These are phyloP conservation scores for Biscogniauxia marginata DNA, from an alignment of 2,329 filamentous ascomycete genomes.

Conservation along the genomic window DNA sequence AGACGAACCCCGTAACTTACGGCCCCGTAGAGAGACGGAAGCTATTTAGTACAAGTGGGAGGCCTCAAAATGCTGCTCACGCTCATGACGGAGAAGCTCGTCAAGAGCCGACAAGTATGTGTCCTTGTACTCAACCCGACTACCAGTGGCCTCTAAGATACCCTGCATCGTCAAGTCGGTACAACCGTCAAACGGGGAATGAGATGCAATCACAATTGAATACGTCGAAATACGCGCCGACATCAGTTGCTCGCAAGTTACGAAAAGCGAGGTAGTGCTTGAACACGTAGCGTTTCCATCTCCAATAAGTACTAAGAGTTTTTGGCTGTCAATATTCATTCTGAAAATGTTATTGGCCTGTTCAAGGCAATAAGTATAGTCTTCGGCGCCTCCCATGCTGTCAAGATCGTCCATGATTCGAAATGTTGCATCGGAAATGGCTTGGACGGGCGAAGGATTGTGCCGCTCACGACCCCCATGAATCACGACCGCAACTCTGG, in stretches of 20 bases:
- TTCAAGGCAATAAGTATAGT: slow-evolving; percentile 10
- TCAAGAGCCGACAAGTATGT: slow-evolving; percentile 10
- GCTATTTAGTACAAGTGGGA: neutral
- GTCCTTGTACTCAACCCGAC: slow-evolving; percentile 3
- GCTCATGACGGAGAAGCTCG: slow-evolving; percentile 7
- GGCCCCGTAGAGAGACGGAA: neutral
- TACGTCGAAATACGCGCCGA: neutral
- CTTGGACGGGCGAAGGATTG: slow-evolving; percentile 1
- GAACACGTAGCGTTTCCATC: slow-evolving; percentile 6
- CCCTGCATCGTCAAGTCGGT: neutral
- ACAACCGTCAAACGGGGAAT: neutral
- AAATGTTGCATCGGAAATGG: slow-evolving; percentile 8
- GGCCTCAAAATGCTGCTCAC: slow-evolving; percentile 5
- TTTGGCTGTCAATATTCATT: neutral
- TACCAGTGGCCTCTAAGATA: slow-evolving; percentile 6
- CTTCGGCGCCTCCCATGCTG: neutral
- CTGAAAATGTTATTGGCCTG: slow-evolving; percentile 1
- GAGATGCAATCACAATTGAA: slow-evolving; percentile 1
- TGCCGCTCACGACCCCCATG: neutral
- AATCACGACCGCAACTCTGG: slow-evolving; percentile 10
- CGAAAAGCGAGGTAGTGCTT: neutral
- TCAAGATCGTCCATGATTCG: slow-evolving; percentile 1
- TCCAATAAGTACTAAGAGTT: slow-evolving; percentile 11
- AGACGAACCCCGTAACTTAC: neutral
- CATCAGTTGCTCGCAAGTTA: neutral